Percentiles rank a stretch among this genome's conserved stretches.
phyloP scores from a whole-genome alignment of 495 filamentous ascomycete genomes.

The Monascus purpureus region DNA sequence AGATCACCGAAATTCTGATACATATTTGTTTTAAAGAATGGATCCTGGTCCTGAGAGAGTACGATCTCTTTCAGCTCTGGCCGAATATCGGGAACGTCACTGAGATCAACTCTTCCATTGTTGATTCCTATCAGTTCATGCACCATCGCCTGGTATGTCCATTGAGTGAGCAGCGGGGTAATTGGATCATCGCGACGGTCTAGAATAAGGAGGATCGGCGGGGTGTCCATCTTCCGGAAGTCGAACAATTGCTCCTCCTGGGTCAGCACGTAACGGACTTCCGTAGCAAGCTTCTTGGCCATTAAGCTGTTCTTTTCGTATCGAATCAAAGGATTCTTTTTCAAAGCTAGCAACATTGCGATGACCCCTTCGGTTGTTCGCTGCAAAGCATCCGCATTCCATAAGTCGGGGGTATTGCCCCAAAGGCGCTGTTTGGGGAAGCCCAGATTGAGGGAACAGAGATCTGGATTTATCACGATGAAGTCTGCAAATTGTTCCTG shows the following conservation, averaged over 20 bases:
- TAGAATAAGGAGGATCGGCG: conserved; percentile 79
- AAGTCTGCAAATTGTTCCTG: conserved; percentile 96
- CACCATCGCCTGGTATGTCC: conserved; percentile 99
- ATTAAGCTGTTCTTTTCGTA: conserved; percentile 87
- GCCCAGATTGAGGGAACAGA: conserved; percentile 69
- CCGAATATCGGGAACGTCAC: conserved; percentile 73
- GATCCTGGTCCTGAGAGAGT: conserved; percentile 92
- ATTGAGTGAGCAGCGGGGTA: conserved; percentile 90
- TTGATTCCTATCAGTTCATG: conserved; percentile 89
- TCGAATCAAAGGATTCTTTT: conserved; percentile 89
- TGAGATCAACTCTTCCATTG: conserved; percentile 81
- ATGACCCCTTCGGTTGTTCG: conserved; percentile 77
- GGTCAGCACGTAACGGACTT: conserved; percentile 80
- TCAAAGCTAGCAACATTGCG: conserved; percentile 67
- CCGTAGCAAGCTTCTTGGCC: conserved; percentile 83
- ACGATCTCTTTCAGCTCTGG: conserved; percentile 92
- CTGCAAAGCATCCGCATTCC: conserved; percentile 78
- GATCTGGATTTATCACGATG: conserved; percentile 84
- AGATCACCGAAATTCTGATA: conserved; percentile 97
- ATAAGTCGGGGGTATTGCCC: conserved; percentile 62
- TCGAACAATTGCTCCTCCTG: conserved; percentile 97
- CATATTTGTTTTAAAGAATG: conserved; percentile 99
- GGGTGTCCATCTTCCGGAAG: conserved; percentile 88
- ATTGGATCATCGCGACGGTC: conserved; percentile 92
- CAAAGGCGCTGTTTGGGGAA: conserved; percentile 66